These are phyloP conservation scores for Bipolaris bicolor DNA, from an alignment of 2,329 filamentous ascomycete genomes.

Conservation along the genomic window DNA sequence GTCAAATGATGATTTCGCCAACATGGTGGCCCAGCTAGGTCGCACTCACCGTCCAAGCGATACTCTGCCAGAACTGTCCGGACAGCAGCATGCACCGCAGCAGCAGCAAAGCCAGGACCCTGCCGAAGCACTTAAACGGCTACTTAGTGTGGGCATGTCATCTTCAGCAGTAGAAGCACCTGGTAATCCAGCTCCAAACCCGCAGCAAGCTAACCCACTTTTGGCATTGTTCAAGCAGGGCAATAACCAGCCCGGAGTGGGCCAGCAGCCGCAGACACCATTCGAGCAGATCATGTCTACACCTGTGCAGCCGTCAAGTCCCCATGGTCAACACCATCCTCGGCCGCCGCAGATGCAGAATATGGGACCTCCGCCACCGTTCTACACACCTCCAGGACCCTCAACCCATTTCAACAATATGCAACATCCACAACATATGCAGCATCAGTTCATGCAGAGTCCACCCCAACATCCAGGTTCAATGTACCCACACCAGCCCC, in stretches of 20 bases:
- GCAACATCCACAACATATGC: slow-evolving; percentile 29
- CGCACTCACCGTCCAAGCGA: slow-evolving; percentile 36
- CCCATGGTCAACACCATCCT: slow-evolving; percentile 60
- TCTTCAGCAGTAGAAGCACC: slow-evolving; percentile 45
- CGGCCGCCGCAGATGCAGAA: slow-evolving; percentile 58
- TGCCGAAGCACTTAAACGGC: slow-evolving; percentile 59
- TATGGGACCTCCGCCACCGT: slow-evolving; percentile 58
- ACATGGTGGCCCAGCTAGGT: slow-evolving; percentile 41
- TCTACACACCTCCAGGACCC: slow-evolving; percentile 50
- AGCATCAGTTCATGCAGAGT: slow-evolving; percentile 25
- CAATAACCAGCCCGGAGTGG: slow-evolving; percentile 22
- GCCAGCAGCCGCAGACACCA: slow-evolving; percentile 52
- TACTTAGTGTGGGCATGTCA: slow-evolving; percentile 54
- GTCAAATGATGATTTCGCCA: slow-evolving; percentile 34
- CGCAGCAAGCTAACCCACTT: slow-evolving; percentile 53
- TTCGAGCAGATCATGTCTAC: slow-evolving; percentile 61
- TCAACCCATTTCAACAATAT: slow-evolving; percentile 31
- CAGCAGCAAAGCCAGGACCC: slow-evolving; percentile 49
- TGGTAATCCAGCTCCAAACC: slow-evolving; percentile 34
- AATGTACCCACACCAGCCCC: slow-evolving; percentile 21
- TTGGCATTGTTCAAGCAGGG: slow-evolving; percentile 60
- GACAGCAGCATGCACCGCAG: slow-evolving; percentile 22
- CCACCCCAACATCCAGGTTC: slow-evolving; percentile 17
- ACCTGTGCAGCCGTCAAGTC: slow-evolving; percentile 61
- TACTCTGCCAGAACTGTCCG: slow-evolving; percentile 40